A percentile compares a stretch with the other conserved stretches of the same genome.
Conservation (phyloP, 805 yeast species). For the Candida chilensis region DNA sequence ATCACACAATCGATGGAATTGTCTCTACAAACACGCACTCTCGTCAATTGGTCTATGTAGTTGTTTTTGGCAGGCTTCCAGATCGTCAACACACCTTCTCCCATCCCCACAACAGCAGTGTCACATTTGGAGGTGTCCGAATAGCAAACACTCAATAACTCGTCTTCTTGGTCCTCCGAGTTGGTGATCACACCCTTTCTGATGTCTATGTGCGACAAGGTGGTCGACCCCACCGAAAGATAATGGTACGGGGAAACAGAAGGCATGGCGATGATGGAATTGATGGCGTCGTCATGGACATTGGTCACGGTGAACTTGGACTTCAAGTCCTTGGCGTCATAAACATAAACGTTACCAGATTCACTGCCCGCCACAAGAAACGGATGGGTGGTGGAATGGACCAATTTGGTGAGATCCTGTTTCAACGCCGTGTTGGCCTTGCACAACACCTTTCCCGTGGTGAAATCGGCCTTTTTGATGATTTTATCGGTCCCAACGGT, state of each 20-base stretch:
- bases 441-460: slow-evolving; percentile 66
- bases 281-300: slow-evolving; percentile 73
- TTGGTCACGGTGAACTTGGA: slow-evolving; percentile 36
- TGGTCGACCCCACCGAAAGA: slow-evolving; percentile 75
- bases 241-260: slow-evolving; percentile 71
- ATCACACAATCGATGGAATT: slow-evolving; percentile 69
- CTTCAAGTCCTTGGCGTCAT: slow-evolving; percentile 49
- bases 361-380: slow-evolving; percentile 60
- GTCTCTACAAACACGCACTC: slow-evolving; percentile 60
- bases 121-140: slow-evolving; percentile 56
- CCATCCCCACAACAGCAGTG: slow-evolving; percentile 74
- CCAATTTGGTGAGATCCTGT: slow-evolving; percentile 22
- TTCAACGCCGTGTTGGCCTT: slow-evolving; percentile 23
- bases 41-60: slow-evolving; percentile 66
- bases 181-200: slow-evolving; percentile 57
- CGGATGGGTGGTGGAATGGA: slow-evolving; percentile 35
- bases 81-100: slow-evolving; percentile 79
- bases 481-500: slow-evolving; percentile 77
- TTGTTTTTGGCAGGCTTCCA: slow-evolving; percentile 74
- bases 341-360: slow-evolving; percentile 54
- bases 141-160: slow-evolving; percentile 67
- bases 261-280: slow-evolving; percentile 62
- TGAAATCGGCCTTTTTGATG: slow-evolving; percentile 62
- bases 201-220: slow-evolving; percentile 69
- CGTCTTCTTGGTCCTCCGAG: slow-evolving; percentile 92